Evolutionary conservation across 2,329 filamentous ascomycete genomes (phyloP), one percentile per base, ranked within the genome.

Genomic region (Arthrobotrys sphaeroides): DNA sequence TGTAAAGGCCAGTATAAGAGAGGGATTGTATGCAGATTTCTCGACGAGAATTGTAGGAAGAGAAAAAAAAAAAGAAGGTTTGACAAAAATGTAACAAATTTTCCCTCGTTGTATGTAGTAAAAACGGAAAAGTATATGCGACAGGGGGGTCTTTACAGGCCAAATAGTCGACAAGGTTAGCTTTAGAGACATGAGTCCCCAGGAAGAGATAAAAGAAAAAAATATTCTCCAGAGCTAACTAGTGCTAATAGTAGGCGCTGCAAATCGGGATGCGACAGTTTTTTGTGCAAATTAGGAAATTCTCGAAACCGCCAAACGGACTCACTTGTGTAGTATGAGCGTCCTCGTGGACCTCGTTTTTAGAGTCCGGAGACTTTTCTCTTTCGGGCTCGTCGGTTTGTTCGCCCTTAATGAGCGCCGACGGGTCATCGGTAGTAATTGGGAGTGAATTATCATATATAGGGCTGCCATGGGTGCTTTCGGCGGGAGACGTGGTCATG

Each of bases 61-160:
- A 42, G 13, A 69, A 49, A 24, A 68, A 74, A 64, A 74, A 74
- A 67, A 68, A 74, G 38, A 74, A 67, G 45, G 61, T 74, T 74
- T 74, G 70, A 62, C 70, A 31, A 57, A 66, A 74, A 55, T 67
- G 45, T 74, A 62, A 74, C 70, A 62, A 55, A 68, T 74, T 70
- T 68, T 69, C 24, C 9, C 38, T 66, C 22, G 49, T 55, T 66
- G 61, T 33, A 69, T n/a, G n/a, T 31, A 61, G 31, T 4, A 33
- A 16, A 22, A 43, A 55, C 6, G 3, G 13, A 31, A 66, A 28
- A 22, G 26, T 12, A 33, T 3, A 43, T n/a, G n/a, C 22, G 43
- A 62, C 70, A 67, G 70, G 70, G 70, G 47, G n/a, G n/a, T n/a
- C n/a, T n/a, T n/a, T n/a, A 74, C 40, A 60, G 10, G 13, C 3